A percentile compares a stretch with the other conserved stretches of the same genome.
Conservation (phyloP, 768 basidiomycete species). For the Boletus speciosus region DNA sequence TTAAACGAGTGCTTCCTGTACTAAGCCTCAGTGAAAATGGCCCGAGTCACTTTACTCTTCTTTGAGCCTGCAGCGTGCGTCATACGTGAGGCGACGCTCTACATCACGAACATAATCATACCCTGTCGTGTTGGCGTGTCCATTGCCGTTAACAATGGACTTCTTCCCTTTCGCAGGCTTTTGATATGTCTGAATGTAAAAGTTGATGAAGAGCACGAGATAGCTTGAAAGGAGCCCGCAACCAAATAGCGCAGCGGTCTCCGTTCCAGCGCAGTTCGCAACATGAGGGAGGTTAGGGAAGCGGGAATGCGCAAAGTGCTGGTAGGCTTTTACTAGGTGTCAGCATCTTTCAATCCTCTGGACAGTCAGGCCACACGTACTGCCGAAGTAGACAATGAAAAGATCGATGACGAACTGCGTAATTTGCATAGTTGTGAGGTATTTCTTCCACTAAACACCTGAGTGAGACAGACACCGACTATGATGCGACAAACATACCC, state of each 20-base stretch:
- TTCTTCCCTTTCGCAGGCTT: slow-evolving; percentile 46
- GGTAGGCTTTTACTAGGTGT: slow-evolving; percentile 52
- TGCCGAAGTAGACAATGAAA: slow-evolving; percentile 89
- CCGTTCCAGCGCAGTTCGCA: slow-evolving; percentile 85
- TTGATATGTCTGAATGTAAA: slow-evolving; percentile 84
- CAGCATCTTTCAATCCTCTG: slow-evolving; percentile 3
- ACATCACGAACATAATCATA: slow-evolving; percentile 11
- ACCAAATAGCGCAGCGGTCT: slow-evolving; percentile 84
- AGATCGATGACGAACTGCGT: slow-evolving; percentile 93
- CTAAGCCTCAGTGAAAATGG: background rate
- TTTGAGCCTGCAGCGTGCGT: slow-evolving; percentile 29
- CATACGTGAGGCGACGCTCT: background rate
- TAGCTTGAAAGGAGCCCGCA: slow-evolving; percentile 87
- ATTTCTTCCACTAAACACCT: slow-evolving; percentile 87
- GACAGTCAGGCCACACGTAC: slow-evolving; percentile 46
- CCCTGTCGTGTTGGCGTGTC: slow-evolving; percentile 39
- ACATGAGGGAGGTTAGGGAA: slow-evolving; percentile 63
- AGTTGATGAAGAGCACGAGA: slow-evolving; percentile 93
- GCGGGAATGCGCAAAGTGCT: slow-evolving; percentile 70
- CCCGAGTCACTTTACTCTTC: slow-evolving; percentile 25
- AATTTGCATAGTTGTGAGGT: slow-evolving; percentile 96
- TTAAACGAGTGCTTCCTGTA: slow-evolving; percentile 13
- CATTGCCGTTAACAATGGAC: slow-evolving; percentile 40
- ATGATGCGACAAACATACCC: slow-evolving; percentile 53
- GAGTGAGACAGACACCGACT: background rate